Conservation (phyloP, 345 rosid genomes). For the Carallia brachiata region DNA sequence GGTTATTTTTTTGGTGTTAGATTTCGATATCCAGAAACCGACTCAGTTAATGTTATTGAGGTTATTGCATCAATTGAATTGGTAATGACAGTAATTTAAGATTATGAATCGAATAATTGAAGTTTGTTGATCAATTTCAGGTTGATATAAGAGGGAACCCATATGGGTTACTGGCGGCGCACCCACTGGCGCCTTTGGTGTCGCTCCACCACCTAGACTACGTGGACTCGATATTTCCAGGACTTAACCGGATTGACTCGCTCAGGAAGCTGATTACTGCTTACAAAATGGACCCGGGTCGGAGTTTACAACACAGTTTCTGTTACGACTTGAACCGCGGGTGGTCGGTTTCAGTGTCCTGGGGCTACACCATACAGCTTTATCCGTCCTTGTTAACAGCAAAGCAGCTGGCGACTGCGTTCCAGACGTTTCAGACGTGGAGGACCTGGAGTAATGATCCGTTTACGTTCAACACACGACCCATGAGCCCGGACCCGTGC, state of each 20-base stretch:
- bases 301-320: constrained; percentile 69
- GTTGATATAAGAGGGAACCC: constrained; percentile 75
- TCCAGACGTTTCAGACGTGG: constrained; percentile 72
- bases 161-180: constrained; percentile 76
- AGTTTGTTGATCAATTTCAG: constrained; percentile 27
- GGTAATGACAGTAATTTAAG: no score
- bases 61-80: no score
- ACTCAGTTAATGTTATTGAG: no score
- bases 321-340: constrained; percentile 60
- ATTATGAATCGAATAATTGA: background rate
- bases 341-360: constrained; percentile 75
- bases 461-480: constrained; percentile 68
- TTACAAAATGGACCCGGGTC: constrained; percentile 57
- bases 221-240: constrained; percentile 59
- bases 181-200: constrained; percentile 80
- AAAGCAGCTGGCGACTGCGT: constrained; percentile 56
- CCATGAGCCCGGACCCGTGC: constrained; percentile 50
- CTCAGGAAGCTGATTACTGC: constrained; percentile 46
- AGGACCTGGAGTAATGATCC: constrained; percentile 60
- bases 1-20: no score
- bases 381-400: constrained; percentile 56
- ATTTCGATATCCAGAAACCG: no score
- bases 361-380: constrained; percentile 82
- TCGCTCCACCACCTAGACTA: constrained; percentile 85
- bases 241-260: constrained; percentile 40